phyloP scores from a whole-genome alignment of 805 yeast species.

The Saturnispora serradocipensis region DNA sequence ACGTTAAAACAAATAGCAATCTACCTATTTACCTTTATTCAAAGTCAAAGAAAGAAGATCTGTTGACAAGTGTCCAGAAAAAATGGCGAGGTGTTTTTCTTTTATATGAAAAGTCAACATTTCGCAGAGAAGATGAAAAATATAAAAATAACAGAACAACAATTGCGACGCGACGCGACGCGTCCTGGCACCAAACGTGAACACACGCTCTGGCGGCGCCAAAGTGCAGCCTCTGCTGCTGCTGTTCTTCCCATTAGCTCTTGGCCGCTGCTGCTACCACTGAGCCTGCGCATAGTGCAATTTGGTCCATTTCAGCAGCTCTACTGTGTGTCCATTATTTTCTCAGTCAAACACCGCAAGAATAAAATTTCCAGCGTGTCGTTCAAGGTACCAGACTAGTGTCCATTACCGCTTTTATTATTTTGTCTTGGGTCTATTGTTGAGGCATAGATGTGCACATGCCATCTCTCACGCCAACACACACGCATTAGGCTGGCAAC shows the following conservation, averaged over 20 bases:
- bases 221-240: no score
- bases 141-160: conserved; percentile 1
- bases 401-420: no score
- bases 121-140: not conserved
- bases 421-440: not conserved
- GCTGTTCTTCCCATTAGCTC: no score
- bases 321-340: no score
- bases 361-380: not conserved
- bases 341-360: no score
- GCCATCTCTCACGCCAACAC: not conserved
- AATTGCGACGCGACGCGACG: not conserved
- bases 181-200: not conserved
- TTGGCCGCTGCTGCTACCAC: no score
- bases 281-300: not conserved
- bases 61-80: not conserved
- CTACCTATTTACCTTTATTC: conserved; percentile 4
- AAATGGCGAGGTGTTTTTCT: not conserved
- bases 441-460: not conserved
- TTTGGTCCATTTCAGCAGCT: not conserved
- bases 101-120: conserved; percentile 1
- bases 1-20: not conserved
- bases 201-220: not conserved
- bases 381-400: not conserved
- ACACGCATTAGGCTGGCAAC: not conserved
- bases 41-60: conserved; percentile 11